Conservation (phyloP, 306 rosid species). For the Dalbergia cultrata region DNA sequence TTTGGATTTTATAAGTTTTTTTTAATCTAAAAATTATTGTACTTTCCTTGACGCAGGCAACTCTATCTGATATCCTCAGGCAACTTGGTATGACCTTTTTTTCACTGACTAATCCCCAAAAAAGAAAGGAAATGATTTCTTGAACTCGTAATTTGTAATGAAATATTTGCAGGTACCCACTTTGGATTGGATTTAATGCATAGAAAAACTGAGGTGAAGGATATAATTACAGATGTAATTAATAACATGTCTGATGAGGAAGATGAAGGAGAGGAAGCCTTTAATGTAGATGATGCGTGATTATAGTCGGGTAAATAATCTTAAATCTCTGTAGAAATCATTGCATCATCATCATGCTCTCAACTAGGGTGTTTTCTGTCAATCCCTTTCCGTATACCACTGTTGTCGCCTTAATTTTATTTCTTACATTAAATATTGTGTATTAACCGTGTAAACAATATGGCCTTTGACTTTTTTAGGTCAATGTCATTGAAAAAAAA, state of each 20-base stretch:
- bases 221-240: conserved; percentile 84
- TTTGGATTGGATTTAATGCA: conserved; percentile 83
- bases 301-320: conserved; percentile 35
- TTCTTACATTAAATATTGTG: conserved; percentile 35
- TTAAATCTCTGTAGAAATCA: conserved; percentile 38
- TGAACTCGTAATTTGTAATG: conserved; percentile 27
- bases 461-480: conserved; percentile 39
- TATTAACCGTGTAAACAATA: conserved; percentile 32
- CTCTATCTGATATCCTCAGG: conserved; percentile 85
- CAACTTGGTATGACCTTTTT: conserved; percentile 70
- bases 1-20: conserved; percentile 1
- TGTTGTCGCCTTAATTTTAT: conserved; percentile 54
- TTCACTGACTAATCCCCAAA: not conserved
- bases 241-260: conserved; percentile 84
- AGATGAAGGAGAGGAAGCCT: conserved; percentile 71
- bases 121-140: not conserved
- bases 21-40: not conserved
- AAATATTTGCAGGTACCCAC: conserved; percentile 66
- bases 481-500: not conserved
- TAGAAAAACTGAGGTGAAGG: conserved; percentile 88
- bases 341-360: conserved; percentile 41
- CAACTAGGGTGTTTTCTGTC: conserved; percentile 59
- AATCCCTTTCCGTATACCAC: conserved; percentile 48
- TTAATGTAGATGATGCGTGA: conserved; percentile 56
- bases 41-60: conserved; percentile 66